Conservation (phyloP, 257 asterid genomes). For the Nicotiana tomentosiformis region DNA sequence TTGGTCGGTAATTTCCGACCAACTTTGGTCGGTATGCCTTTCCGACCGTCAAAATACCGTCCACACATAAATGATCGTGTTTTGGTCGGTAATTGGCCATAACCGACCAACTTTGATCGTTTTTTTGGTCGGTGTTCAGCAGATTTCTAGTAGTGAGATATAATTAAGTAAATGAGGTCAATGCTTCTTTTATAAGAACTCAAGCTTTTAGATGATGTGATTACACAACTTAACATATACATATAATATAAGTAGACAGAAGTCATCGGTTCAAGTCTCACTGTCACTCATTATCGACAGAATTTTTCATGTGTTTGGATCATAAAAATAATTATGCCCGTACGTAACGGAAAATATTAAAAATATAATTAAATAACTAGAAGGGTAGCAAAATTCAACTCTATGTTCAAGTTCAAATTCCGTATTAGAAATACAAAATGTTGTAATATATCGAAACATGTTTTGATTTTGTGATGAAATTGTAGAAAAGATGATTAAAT, state of each 20-base stretch:
- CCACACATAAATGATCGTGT: too few relatives aligned
- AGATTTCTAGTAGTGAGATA: too few relatives aligned
- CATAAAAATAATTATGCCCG: background rate
- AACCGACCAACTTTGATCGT: too few relatives aligned
- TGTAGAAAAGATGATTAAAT: background rate
- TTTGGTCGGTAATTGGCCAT: too few relatives aligned
- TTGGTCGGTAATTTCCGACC: too few relatives aligned
- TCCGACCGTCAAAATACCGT: too few relatives aligned
- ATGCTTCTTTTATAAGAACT: background rate
- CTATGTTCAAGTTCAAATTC: background rate
- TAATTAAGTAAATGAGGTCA: background rate
- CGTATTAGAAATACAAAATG: background rate
- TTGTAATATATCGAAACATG: background rate
- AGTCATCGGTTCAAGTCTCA: background rate
- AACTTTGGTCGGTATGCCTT: too few relatives aligned
- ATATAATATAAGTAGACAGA: background rate
- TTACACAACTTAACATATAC: background rate
- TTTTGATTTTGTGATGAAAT: background rate
- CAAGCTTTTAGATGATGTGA: background rate
- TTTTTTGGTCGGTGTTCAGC: too few relatives aligned
- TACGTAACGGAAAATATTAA: background rate
- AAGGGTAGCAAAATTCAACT: background rate
- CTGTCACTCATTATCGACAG: background rate
- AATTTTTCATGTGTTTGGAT: background rate
- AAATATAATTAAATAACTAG: background rate